Base-by-base conservation (phyloP, 306 rosid genomes). In the Rosa lucieae region DNA sequence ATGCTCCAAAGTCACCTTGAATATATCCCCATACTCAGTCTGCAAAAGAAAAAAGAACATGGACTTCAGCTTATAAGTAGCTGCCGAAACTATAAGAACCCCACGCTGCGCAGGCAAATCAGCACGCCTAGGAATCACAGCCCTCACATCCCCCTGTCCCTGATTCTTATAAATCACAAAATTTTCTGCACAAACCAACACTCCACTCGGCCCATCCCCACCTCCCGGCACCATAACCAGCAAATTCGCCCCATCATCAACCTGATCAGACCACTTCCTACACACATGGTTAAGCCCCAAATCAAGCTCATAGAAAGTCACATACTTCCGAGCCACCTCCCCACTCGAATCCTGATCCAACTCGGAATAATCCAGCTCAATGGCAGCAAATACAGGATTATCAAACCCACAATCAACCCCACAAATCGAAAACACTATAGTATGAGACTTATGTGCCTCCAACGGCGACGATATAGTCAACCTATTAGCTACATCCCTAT, bases 171-270 rank as follows among this genome's bases (percentile, higher is more conserved):
- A 95, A 77, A 95, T 93, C 71, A 95, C 99, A 83, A 91, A 93
- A 82, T 95, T 93, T 46, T 95, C 99, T 0, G 97, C 99, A 79
- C 98, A 95, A 55, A 95, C 97, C 70, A 95, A 88, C 66, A 95
- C 99, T 8, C 99, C 99, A 67, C 99, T 91, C 0, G 99, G 99
- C 18, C 99, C 99, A 78, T 95, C 99, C 2, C 89, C 97, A 0
- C 99, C 99, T 21, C 99, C 99, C 43, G 99, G 99, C 78, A 95
- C 99, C 9, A 97, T 90, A 67, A 95, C 98, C 71, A 95, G 97
- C 81, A 95, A 53, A 88, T 91, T 93, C 0, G 98, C 98, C 21
- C 97, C 97, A 39, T 89, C 93, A 91, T 95, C 98, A 72, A 95
- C 98, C 80, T 91, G 89, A 59, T 93, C 99, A 8, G 96, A 90